Percentiles rank a stretch among this genome's conserved stretches.
Conservation (phyloP, 2,329 filamentous ascomycete genomes). For the Knufia petricola region DNA sequence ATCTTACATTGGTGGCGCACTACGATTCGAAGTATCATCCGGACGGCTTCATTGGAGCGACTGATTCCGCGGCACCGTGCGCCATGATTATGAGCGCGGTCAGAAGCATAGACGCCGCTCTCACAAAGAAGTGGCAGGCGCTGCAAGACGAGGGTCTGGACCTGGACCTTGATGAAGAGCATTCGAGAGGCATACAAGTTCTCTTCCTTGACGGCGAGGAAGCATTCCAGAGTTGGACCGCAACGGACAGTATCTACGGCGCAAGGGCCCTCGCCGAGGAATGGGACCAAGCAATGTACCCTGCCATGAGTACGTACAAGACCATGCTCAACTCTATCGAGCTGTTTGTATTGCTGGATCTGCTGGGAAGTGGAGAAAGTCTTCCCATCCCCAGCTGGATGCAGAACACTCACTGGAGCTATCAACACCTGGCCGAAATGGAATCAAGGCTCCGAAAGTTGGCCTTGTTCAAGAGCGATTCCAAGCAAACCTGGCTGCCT, state of each 20-base stretch:
- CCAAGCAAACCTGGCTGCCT: slow-evolving; percentile 23
- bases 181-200: slow-evolving; percentile 76
- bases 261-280: slow-evolving; percentile 68
- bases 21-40: slow-evolving; percentile 80
- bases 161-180: slow-evolving; percentile 48
- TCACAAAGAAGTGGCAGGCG: slow-evolving; percentile 71
- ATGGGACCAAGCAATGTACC: slow-evolving; percentile 65
- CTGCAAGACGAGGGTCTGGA: slow-evolving; percentile 53
- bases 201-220: slow-evolving; percentile 89
- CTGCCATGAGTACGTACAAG: slow-evolving; percentile 62
- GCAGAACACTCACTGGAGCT: slow-evolving; percentile 86
- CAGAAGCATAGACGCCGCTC: slow-evolving; percentile 64
- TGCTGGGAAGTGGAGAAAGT: slow-evolving; percentile 57
- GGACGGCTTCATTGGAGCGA: slow-evolving; percentile 83
- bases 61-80: slow-evolving; percentile 86
- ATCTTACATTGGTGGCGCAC: slow-evolving; percentile 82
- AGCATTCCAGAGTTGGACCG: slow-evolving; percentile 72
- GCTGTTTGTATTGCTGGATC: slow-evolving; percentile 83
- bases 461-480: slow-evolving; percentile 54
- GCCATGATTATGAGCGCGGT: slow-evolving; percentile 86
- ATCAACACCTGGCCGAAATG: slow-evolving; percentile 61
- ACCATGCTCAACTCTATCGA: slow-evolving; percentile 70
- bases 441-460: slow-evolving; percentile 65
- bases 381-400: slow-evolving; percentile 79
- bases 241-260: slow-evolving; percentile 78